phyloP scores from a whole-genome alignment of 805 yeast species.

The Ogataea ganodermae region DNA sequence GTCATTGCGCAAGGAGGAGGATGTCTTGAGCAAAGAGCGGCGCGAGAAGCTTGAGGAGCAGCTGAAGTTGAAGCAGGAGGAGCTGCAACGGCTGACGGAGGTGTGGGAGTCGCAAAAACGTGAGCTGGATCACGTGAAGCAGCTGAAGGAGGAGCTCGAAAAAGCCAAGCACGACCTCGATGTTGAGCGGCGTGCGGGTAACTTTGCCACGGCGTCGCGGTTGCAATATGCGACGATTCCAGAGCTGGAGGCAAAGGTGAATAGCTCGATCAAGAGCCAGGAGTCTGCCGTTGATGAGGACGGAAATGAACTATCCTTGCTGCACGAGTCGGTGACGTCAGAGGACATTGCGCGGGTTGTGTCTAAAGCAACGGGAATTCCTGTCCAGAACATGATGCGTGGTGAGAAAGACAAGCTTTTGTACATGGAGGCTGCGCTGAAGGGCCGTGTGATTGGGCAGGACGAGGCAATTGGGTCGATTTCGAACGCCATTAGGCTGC shows the following conservation, averaged over 20 bases:
- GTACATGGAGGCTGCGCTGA: slow-evolving; percentile 80
- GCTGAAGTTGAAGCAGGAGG: slow-evolving; percentile 60
- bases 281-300: slow-evolving; percentile 35
- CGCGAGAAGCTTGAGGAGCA: slow-evolving; percentile 71
- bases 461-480: slow-evolving; percentile 91
- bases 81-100: slow-evolving; percentile 68
- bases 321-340: slow-evolving; percentile 91
- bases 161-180: slow-evolving; percentile 82
- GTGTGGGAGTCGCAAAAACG: slow-evolving; percentile 85
- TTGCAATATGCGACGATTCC: slow-evolving; percentile 89
- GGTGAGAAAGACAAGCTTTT: slow-evolving; percentile 92
- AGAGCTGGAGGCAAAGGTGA: slow-evolving; percentile 62
- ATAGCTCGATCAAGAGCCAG: slow-evolving; percentile 40
- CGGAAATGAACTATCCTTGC: slow-evolving; percentile 38
- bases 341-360: slow-evolving; percentile 93
- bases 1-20: slow-evolving; percentile 90
- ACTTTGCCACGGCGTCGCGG: slow-evolving; percentile 86
- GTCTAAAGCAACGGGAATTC: slow-evolving; percentile 94
- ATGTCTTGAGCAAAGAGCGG: slow-evolving; percentile 77
- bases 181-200: slow-evolving; percentile 77
- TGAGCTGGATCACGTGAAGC: slow-evolving; percentile 75
- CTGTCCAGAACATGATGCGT: slow-evolving; percentile 84
- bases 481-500: slow-evolving; percentile 92
- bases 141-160: slow-evolving; percentile 80
- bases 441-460: slow-evolving; percentile 86